Percentiles rank a stretch among this genome's conserved stretches.
phyloP scores from a whole-genome alignment of 169 alveolate genomes.

The Eimeria mitis region DNA sequence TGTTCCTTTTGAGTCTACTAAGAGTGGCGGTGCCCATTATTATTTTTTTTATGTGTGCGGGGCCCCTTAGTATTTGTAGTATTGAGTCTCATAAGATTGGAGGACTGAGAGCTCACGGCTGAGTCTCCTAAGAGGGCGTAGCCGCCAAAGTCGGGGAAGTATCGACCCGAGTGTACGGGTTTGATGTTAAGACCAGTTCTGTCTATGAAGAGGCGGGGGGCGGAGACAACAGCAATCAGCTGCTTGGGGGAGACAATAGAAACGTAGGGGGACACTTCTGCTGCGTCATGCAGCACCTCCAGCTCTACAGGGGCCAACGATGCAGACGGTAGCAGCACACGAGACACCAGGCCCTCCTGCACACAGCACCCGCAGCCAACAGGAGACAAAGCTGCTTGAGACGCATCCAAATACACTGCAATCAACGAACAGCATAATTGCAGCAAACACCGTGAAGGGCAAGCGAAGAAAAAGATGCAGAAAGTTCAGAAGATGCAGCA shows the following conservation, averaged over 20 bases:
- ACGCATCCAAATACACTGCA: too few species aligned
- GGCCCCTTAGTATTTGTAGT: too few species aligned
- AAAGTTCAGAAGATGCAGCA: neutral
- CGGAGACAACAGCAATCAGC: slow-evolving; percentile 84
- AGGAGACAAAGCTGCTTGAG: neutral
- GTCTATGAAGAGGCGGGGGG: slow-evolving; percentile 91
- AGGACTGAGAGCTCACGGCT: too few species aligned
- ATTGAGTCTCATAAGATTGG: too few species aligned
- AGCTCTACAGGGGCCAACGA: slow-evolving; percentile 85
- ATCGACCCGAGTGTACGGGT: slow-evolving; percentile 85
- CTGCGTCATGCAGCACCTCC: slow-evolving; percentile 85
- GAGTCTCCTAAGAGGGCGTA: slow-evolving; percentile 84
- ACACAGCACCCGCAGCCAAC: neutral
- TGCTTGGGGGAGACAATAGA: slow-evolving; percentile 81
- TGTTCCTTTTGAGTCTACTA: too few species aligned
- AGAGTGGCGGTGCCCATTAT: too few species aligned
- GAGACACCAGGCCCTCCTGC: slow-evolving; percentile 82
- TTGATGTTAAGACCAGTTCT: slow-evolving; percentile 90
- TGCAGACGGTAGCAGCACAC: slow-evolving; percentile 79
- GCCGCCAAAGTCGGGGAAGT: slow-evolving; percentile 87
- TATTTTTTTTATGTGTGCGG: too few species aligned
- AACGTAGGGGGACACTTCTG: slow-evolving; percentile 82
- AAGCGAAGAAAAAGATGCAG: neutral
- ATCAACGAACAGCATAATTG: neutral
- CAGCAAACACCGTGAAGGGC: too few species aligned